Evolutionary conservation across 495 filamentous ascomycete genomes (phyloP), one percentile per base, ranked within the genome.

Genomic region (Neurospora cerealis): DNA sequence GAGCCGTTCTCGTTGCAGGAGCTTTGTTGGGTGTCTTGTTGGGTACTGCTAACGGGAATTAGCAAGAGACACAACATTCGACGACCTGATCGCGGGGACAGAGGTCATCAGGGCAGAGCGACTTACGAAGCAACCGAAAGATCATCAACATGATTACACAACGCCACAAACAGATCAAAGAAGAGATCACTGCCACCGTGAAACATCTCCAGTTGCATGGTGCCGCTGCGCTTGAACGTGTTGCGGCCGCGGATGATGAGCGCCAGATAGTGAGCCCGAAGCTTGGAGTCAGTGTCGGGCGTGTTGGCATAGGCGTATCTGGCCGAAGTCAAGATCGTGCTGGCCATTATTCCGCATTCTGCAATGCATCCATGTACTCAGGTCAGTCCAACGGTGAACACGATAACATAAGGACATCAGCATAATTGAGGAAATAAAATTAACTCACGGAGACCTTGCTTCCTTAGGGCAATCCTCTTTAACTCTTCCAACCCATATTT

Each of bases 191-290:
- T 83, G 74, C 93, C 93, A 28, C 94, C 94, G 76, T 87, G 87
- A 81, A 93, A 91, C 94, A 97, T 97, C 85, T 97, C 94, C 78
- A 91, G 88, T 83, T 97, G 94, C 94, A 97, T 96, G n/a, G 94
- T 97, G 74, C 94, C 94, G 82, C 93, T 96, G 44, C 92, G 85
- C 87, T 96, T 97, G 85, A 97, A 97, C 5, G 93, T 97, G 75
- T 86, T 86, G 74, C 93, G 86, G 78, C 90, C 91, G 75, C 94
- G 88, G 76, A 97, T 95, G 81, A 97, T 96, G 79, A 97, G 87
- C 36, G 94, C 93, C 34, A 97, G 89, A 78, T 97, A 97, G 83
- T 97, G 94, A 40, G 94, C 93, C 71, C 94, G 87, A 71, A 97
- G 88, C 81, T 93, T 93, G 36, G 92, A 94, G 85, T 97, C 94